Evolutionary conservation across 1,139 yeast genomes (phyloP).

Genomic region (Yamadazyma taylorii): DNA sequence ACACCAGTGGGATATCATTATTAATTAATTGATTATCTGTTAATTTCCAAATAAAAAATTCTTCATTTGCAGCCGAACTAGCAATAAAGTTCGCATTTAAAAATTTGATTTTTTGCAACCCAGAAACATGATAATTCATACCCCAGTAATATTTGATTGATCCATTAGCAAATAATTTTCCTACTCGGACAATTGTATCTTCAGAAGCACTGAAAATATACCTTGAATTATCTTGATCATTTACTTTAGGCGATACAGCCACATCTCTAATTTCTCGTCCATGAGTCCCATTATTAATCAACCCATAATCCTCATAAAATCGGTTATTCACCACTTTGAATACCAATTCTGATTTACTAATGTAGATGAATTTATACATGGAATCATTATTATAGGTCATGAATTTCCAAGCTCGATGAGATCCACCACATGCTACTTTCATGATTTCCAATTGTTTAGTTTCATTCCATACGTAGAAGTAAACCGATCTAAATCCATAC

Average conservation of each 20-base stretch:
- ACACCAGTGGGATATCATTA: conserved; percentile 41
- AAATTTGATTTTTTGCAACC: conserved; percentile 75
- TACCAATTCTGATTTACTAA: conserved; percentile 51
- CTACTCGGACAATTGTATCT: conserved; percentile 74
- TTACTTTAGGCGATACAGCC: conserved; percentile 38
- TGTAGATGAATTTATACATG: conserved; percentile 44
- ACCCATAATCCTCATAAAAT: conserved; percentile 24
- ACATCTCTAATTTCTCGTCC: conserved; percentile 84
- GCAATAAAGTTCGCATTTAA: conserved; percentile 46
- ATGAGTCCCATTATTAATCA: conserved; percentile 64
- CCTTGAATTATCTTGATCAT: conserved; percentile 23
- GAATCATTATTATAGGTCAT: conserved; percentile 15
- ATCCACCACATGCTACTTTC: conserved; percentile 85
- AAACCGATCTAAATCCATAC: conserved; percentile 80
- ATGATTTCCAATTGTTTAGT: conserved; percentile 69
- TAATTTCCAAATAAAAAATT: conserved; percentile 73
- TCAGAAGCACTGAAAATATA: conserved; percentile 79
- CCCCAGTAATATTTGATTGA: conserved; percentile 53
- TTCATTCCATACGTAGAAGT: conserved; percentile 83
- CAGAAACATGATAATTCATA: conserved; percentile 81
- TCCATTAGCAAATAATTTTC: conserved; percentile 46
- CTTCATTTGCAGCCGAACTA: conserved; percentile 88
- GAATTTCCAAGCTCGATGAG: conserved; percentile 81
- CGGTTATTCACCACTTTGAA: conserved; percentile 26
- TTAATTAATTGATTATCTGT: conserved; percentile 5